Conservation (phyloP, 2,329 filamentous ascomycete genomes). For the Esteya vermicola region DNA sequence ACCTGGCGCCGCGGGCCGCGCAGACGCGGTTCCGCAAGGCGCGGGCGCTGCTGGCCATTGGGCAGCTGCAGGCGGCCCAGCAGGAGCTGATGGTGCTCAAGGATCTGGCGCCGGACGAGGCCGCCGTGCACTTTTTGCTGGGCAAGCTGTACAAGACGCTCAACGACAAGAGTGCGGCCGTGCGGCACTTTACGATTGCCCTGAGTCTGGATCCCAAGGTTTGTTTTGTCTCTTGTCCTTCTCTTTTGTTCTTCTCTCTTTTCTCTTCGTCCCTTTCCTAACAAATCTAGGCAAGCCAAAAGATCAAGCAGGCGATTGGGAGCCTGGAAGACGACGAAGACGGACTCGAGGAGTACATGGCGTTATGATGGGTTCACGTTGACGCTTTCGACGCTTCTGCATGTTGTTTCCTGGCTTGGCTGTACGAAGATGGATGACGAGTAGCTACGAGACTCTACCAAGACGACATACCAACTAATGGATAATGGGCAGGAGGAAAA, state of each 20-base stretch:
- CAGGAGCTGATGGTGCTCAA: conserved; percentile 78
- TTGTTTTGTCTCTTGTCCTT: conserved; percentile 17
- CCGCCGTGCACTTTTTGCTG: conserved; percentile 88
- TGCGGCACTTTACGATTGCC: conserved; percentile 87
- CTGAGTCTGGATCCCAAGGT: conserved; percentile 95
- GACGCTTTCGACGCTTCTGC: no score
- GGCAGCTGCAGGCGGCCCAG: conserved; percentile 56
- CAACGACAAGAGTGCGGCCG: conserved; percentile 63
- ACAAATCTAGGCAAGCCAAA: conserved; percentile 59
- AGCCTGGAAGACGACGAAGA: conserved; percentile 71
- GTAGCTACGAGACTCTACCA: no score
- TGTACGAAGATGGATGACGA: no score
- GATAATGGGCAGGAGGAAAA: no score
- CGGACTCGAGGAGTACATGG: conserved; percentile 53
- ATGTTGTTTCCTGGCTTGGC: neutral
- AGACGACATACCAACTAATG: no score
- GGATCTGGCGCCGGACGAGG: conserved; percentile 83
- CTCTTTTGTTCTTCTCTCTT: neutral
- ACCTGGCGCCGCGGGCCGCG: conserved; percentile 66
- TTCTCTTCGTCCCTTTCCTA: neutral
- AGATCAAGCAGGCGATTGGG: conserved; percentile 96
- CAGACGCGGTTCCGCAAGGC: conserved; percentile 90
- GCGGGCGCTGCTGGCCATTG: conserved; percentile 65
- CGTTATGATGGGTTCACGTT: no score
- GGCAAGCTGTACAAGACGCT: conserved; percentile 68